Evolutionary conservation across 495 filamentous ascomycete genomes (phyloP).

Genomic region (Daldinia childiae): DNA sequence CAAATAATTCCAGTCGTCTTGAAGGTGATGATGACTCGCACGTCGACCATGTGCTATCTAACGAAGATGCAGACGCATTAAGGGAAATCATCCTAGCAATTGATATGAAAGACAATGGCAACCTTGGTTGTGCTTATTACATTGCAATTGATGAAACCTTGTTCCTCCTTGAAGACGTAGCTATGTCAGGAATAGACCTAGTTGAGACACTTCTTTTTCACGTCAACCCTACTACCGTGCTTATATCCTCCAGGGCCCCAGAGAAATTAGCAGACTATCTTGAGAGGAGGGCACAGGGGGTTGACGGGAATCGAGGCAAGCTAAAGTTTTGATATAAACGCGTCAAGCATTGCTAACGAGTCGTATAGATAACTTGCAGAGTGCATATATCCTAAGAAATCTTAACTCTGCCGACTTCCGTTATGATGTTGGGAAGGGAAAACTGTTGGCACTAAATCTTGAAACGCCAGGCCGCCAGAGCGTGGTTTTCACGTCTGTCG

Average conservation of each 20-base stretch:
- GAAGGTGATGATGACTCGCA: constrained; percentile 16
- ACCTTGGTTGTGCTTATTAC: constrained; percentile 88
- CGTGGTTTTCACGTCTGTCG: constrained; percentile 64
- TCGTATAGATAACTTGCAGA: constrained; percentile 46
- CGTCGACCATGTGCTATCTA: constrained; percentile 23
- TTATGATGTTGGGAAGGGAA: constrained; percentile 73
- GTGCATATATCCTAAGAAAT: constrained; percentile 76
- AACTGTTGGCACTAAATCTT: constrained; percentile 67
- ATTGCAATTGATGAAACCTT: constrained; percentile 76
- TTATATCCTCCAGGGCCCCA: constrained; percentile 76
- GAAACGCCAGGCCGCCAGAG: constrained; percentile 58
- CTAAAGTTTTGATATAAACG: not conserved
- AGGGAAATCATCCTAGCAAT: constrained; percentile 87
- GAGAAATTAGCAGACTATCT: constrained; percentile 63
- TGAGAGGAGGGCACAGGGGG: constrained; percentile 52
- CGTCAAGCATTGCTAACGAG: constrained; percentile 16
- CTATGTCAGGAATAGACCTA: constrained; percentile 72
- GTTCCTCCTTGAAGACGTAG: constrained; percentile 83
- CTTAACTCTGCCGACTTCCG: constrained; percentile 81
- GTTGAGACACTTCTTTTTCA: constrained; percentile 80
- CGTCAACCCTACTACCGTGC: constrained; percentile 80
- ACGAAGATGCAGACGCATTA: constrained; percentile 66
- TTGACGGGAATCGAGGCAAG: constrained; percentile 50
- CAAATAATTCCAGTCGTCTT: constrained; percentile 12
- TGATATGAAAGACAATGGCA: constrained; percentile 72